Evolutionary conservation across 768 basidiomycete species (phyloP).

Genomic region (Pholiota conissans): DNA sequence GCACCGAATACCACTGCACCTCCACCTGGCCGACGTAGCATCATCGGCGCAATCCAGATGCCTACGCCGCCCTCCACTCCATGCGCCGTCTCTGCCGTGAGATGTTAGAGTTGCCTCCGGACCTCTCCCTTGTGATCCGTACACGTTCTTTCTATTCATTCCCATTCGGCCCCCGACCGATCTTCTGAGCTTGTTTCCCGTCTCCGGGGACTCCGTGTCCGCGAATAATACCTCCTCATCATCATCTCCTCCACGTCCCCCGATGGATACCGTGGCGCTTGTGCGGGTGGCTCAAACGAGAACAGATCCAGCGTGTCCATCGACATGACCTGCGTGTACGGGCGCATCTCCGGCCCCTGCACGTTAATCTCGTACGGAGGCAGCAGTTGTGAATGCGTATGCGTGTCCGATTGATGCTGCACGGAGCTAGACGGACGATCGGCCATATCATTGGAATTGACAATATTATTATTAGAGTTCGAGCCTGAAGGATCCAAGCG

Average conservation of each 20-base stretch:
- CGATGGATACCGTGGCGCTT: slow-evolving; percentile 17
- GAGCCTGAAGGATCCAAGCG: background rate
- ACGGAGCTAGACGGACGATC: slow-evolving; percentile 16
- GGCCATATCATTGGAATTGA: slow-evolving; percentile 9
- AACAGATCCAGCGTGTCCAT: slow-evolving; percentile 28
- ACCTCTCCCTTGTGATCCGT: slow-evolving; percentile 26
- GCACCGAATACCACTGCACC: slow-evolving; percentile 22
- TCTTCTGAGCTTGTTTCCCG: slow-evolving; percentile 36
- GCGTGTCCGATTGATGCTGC: background rate
- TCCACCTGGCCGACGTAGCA: slow-evolving; percentile 9
- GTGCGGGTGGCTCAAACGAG: slow-evolving; percentile 26
- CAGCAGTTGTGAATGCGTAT: background rate
- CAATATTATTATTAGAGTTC: background rate
- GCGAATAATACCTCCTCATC: slow-evolving; percentile 10
- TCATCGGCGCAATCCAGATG: slow-evolving; percentile 5
- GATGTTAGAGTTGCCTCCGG: too few relatives aligned
- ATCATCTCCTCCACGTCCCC: slow-evolving; percentile 8
- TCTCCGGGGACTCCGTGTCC: slow-evolving; percentile 23
- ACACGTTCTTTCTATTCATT: slow-evolving; percentile 24
- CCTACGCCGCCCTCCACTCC: background rate
- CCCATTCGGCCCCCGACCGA: slow-evolving; percentile 32
- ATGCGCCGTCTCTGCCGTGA: too few relatives aligned
- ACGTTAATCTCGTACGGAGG: slow-evolving; percentile 24
- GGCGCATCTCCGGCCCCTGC: slow-evolving; percentile 30
- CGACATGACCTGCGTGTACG: slow-evolving; percentile 30